phyloP scores from a whole-genome alignment of 2,329 filamentous ascomycete species.

The Stemphylium beticola region DNA sequence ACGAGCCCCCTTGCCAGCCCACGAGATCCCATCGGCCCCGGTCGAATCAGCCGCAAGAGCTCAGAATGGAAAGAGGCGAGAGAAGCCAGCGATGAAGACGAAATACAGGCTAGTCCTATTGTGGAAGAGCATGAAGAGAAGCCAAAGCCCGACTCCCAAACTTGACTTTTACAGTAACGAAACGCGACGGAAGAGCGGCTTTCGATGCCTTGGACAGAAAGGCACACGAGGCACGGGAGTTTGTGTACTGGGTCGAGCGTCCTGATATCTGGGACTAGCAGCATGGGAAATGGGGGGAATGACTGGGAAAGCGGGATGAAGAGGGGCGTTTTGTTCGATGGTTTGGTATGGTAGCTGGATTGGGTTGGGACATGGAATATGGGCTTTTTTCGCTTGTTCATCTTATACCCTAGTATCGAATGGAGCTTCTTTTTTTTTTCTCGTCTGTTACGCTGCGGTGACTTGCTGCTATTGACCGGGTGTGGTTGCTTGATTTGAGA shows the following conservation, averaged over 20 bases:
- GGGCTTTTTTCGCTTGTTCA: slow-evolving; percentile 7
- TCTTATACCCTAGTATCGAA: slow-evolving; percentile 22
- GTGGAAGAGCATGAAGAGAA: slow-evolving; percentile 18
- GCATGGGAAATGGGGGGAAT: background rate
- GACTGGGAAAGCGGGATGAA: background rate
- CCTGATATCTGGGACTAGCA: slow-evolving; percentile 8
- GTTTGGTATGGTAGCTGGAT: background rate
- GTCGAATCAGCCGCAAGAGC: slow-evolving; percentile 41
- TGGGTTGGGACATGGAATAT: background rate
- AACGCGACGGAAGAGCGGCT: background rate
- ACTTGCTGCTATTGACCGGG: too few relatives aligned
- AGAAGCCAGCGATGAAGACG: slow-evolving; percentile 38
- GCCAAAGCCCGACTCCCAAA: background rate
- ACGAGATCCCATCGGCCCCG: slow-evolving; percentile 43
- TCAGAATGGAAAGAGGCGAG: slow-evolving; percentile 46
- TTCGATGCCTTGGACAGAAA: background rate
- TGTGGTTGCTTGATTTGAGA: too few relatives aligned
- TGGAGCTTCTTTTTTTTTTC: slow-evolving; percentile 9
- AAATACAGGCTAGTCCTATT: slow-evolving; percentile 21
- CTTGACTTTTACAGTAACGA: background rate
- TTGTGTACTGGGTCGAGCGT: slow-evolving; percentile 1
- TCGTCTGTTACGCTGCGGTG: too few relatives aligned
- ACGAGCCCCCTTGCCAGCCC: slow-evolving; percentile 68
- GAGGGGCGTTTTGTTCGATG: background rate
- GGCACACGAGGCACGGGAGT: background rate